Base-by-base conservation (phyloP, 2,329 filamentous ascomycete species). In the Epichloe elymi region DNA sequence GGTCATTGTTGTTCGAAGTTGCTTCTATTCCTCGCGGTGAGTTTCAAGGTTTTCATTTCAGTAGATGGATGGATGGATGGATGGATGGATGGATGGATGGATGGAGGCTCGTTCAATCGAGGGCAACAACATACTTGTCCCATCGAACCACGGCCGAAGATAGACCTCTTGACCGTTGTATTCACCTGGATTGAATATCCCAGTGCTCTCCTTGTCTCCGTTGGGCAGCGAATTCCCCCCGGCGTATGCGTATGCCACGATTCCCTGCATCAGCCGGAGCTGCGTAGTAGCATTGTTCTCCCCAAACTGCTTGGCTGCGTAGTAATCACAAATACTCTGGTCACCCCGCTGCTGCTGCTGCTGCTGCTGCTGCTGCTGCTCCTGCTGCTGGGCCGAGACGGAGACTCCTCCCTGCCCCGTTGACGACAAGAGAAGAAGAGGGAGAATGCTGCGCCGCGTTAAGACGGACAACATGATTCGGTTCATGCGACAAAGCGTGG, bases 111-210 rank as follows among this genome's bases (percentile, higher is more conserved):
- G 33, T 11, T 36, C 12, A 15, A 37, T 17, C 19, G 15, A 10
- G 36, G 33, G 30, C 5, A 2, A n/a, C 11, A 14, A 19, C 57
- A 35, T 57, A 59, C 57, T 60, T 17, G 60, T 57, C 23, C 64
- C 63, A 46, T 66, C 60, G 49, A 67, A 67, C 55, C 57, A 66
- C 15, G 60, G 54, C 30, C 54, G 51, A 2, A 65, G 57, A 48
- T 62, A 53, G 2, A 66, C 57, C 15, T 51, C 19, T 11, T 53
- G 17, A 3, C 53, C 56, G 11, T 58, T 23, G 48, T 57, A 63
- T 1, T 23, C 49, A 6, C 63, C 64, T 3, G 51, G 49, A 38
- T 61, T 63, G 33, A 66, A 59, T 19, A 65, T 65, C 3, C 64
- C 63, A 1, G 60, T 61, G 30, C 59, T 55, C 10, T 57, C 51